Base-by-base conservation (phyloP, 257 asterid species). In the Nicotiana sylvestris region DNA sequence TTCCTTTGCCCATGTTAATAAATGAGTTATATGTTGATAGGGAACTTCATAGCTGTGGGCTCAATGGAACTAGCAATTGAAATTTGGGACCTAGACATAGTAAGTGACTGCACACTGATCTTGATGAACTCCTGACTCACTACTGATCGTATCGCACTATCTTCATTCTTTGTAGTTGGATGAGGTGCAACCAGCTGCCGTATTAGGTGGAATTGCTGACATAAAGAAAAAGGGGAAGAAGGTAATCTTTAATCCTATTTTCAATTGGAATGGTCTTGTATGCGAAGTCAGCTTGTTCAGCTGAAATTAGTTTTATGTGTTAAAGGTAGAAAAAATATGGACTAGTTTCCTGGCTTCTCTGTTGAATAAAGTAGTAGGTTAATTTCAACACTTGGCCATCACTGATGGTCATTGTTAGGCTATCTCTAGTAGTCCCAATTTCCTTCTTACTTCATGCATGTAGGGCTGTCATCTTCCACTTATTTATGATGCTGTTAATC, bases 51-150 rank as follows among this genome's bases (percentile, higher is more conserved):
- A 29, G 98, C 93, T 82, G 95, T 96, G 78, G 99, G 98, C 74
- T 91, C 97, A 64, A 93, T 94, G 98, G 97, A 94, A 35, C 98
- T 98, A 21, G 86, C 95, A 65, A 96, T 94, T 53, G 97, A 96
- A 85, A 93, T 96, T 86, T 96, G 98, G 98, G 98, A 96, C 88
- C 98, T 96, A 82, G 98, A 94, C 77, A 86, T 88, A 61, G 98
- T 96, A 91, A 37, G 97, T 79, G 33, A 49, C 66, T n/a, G 51
- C 51, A 12, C 53, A 9, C n/a, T 62, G 21, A 33, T 18, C 51
- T 67, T 82, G 56, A 33, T 78, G 27, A 70, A 27, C 37, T 56
- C 60, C 43, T 10, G 30, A 77, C 61, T 57, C 46, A 49, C 72
- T 29, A 8, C 43, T 81, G 46, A 62, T 65, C n/a, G 10, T 13